Conservation (phyloP, 352 stramenopile species). For the Globisporangium nodosum region DNA sequence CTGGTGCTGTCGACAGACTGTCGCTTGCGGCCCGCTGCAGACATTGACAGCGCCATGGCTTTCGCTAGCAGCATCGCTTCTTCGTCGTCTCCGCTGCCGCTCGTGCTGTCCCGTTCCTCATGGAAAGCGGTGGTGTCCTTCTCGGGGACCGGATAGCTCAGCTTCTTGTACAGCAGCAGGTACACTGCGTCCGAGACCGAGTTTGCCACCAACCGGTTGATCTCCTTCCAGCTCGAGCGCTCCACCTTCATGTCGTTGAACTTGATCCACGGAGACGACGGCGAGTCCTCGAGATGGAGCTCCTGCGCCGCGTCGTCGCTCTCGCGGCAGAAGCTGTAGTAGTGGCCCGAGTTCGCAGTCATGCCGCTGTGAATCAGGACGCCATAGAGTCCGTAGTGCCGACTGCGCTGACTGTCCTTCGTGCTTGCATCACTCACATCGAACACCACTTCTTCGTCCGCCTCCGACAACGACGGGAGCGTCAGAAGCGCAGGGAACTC, state of each 20-base stretch:
- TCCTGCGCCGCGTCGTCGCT: constrained; percentile 64
- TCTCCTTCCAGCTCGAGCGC: constrained; percentile 74
- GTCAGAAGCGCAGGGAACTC: constrained; percentile 64
- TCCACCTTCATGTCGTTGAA: constrained; percentile 88
- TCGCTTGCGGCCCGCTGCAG: constrained; percentile 49
- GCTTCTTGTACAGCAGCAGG: constrained; percentile 85
- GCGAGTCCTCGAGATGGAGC: constrained; percentile 75
- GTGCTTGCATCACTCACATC: constrained; percentile 4
- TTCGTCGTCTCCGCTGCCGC: constrained; percentile 41
- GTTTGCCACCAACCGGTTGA: constrained; percentile 63
- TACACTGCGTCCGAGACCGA: constrained; percentile 88
- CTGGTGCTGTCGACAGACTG: constrained; percentile 27
- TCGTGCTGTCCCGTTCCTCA: constrained; percentile 16
- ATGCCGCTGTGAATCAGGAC: constrained; percentile 87
- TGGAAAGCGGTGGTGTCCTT: constrained; percentile 10
- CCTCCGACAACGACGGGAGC: constrained; percentile 47
- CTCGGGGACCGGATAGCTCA: constrained; percentile 44
- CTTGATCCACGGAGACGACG: constrained; percentile 85
- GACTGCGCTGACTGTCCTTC: constrained; percentile 28
- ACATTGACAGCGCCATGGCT: constrained; percentile 87
- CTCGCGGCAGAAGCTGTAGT: constrained; percentile 88
- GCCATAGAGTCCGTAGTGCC: constrained; percentile 84
- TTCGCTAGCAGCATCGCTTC: constrained; percentile 86
- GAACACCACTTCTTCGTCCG: constrained; percentile 49
- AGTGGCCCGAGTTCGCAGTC: constrained; percentile 88